phyloP scores from a whole-genome alignment of 805 yeast species.

The Saccharomycopsis sp. region DNA sequence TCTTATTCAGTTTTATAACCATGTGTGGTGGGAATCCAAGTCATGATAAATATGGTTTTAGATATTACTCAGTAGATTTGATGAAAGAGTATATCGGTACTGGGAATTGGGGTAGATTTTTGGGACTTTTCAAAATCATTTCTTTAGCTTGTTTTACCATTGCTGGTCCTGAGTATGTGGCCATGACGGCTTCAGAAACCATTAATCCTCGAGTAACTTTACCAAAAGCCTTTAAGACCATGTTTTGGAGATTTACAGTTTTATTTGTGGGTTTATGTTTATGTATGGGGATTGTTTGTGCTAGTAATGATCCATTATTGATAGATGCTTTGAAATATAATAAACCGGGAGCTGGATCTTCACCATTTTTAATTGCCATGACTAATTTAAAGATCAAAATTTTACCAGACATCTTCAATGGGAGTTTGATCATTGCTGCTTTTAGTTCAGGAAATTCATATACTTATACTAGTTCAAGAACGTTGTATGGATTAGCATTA shows the following conservation, averaged over 20 bases:
- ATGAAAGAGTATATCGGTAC: constrained; percentile 44
- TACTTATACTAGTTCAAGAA: constrained; percentile 60
- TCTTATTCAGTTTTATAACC: constrained; percentile 64
- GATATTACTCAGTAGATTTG: constrained; percentile 35
- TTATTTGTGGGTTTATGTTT: constrained; percentile 67
- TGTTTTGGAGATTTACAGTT: constrained; percentile 54
- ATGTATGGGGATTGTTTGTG: constrained; percentile 68
- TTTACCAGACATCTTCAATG: constrained; percentile 73
- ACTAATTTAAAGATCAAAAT: constrained; percentile 51
- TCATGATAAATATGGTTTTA: constrained; percentile 50
- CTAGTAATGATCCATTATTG: constrained; percentile 55
- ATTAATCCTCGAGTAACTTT: constrained; percentile 58
- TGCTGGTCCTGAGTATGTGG: constrained; percentile 79
- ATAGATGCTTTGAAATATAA: constrained; percentile 46
- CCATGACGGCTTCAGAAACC: constrained; percentile 81
- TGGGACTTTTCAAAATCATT: constrained; percentile 63
- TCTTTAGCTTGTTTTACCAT: constrained; percentile 68
- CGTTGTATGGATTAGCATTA: constrained; percentile 58
- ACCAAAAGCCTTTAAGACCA: constrained; percentile 72
- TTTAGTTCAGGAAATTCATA: constrained; percentile 81
- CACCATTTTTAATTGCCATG: constrained; percentile 83
- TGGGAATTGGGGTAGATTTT: constrained; percentile 54
- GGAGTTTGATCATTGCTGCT: constrained; percentile 60
- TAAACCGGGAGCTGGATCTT: constrained; percentile 64
- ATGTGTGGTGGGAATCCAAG: constrained; percentile 86